Base-by-base conservation (phyloP, 306 rosid genomes). In the Pyrus communis region DNA sequence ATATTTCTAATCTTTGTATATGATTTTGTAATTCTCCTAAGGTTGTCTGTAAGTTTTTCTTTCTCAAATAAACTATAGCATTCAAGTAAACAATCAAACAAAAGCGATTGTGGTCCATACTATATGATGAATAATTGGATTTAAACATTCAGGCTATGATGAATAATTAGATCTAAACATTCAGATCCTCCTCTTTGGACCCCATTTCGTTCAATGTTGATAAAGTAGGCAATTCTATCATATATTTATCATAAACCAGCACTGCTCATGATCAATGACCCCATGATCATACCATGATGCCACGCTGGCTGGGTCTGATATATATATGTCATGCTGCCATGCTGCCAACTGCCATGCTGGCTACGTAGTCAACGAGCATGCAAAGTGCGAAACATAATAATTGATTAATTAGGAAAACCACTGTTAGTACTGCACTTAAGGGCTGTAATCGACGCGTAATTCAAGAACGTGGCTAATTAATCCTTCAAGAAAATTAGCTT, bases 241-340 rank as follows among this genome's bases (percentile, higher is more conserved):
- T 64, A 19, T 57, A 77, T 70, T 31, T 79, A 78, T 75, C 89
- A 87, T 82, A 17, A 64, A 64, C 23, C 38, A 27, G 69, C 89
- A 73, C 63, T 73, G 64, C 25, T 14, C 28, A 60, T 42, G 55
- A 46, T 13, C 52, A 46, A 38, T 38, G 42, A 38, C 42, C 42
- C 10, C 42, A 38, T 38, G 52, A 49, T 49, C 55, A 49, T 49
- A 49, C 9, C 54, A 49, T 15, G 19, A 19, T 46, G 54, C 54
- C 54, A 49, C 55, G 55, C 55, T 49, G 55, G 21, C 55, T 49
- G 55, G 21, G 55, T 49, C 55, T 14, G 54, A 49, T 15, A 49
- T 46, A 46, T 5, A 49, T 49, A 49, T 49, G 52, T 18, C 18
- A 4, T 4, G 52, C 52, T 13, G 19, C 60, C 57, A 67, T 21